These are phyloP conservation scores for Eudorina sp. DNA, from an alignment of 139 green algal species.

Conservation along the genomic window DNA sequence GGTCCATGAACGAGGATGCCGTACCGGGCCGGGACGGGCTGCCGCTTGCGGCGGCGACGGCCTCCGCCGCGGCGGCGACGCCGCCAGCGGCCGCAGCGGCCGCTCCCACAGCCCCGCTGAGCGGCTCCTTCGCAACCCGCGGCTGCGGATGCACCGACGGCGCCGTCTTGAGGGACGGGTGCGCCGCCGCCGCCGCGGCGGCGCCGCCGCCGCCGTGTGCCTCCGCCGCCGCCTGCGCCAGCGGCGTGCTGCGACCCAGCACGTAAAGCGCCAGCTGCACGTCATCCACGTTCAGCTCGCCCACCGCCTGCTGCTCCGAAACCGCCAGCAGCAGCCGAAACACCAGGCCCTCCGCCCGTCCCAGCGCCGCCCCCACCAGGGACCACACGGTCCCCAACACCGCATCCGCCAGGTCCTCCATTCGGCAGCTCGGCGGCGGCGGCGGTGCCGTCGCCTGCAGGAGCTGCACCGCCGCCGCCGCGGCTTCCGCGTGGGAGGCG, in stretches of 20 bases:
- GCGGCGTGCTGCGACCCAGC: slow-evolving; percentile 16
- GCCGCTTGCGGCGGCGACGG: not conserved
- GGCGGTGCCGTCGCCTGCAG: not conserved
- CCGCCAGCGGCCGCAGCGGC: not conserved
- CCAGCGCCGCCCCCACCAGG: slow-evolving; percentile 36
- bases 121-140: not conserved
- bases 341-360: not conserved
- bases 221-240: not conserved
- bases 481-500: not conserved
- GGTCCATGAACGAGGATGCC: slow-evolving; percentile 15
- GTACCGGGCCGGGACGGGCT: not conserved
- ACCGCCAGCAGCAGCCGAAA: slow-evolving; percentile 53
- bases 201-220: not conserved
- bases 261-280: slow-evolving; percentile 22
- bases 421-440: not conserved
- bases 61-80: not conserved
- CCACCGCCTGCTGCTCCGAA: not conserved
- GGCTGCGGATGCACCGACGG: not conserved
- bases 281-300: slow-evolving; percentile 6
- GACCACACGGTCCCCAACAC: slow-evolving; percentile 34
- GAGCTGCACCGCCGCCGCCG: slow-evolving; percentile 9
- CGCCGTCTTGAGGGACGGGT: not conserved
- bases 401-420: slow-evolving; percentile 18
- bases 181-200: not conserved
- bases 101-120: not conserved